Percentiles rank a stretch among this genome's conserved stretches.
These are phyloP conservation scores for Plectosphaerella sp. DNA, from an alignment of 2,329 filamentous ascomycete genomes.

Conservation along the genomic window DNA sequence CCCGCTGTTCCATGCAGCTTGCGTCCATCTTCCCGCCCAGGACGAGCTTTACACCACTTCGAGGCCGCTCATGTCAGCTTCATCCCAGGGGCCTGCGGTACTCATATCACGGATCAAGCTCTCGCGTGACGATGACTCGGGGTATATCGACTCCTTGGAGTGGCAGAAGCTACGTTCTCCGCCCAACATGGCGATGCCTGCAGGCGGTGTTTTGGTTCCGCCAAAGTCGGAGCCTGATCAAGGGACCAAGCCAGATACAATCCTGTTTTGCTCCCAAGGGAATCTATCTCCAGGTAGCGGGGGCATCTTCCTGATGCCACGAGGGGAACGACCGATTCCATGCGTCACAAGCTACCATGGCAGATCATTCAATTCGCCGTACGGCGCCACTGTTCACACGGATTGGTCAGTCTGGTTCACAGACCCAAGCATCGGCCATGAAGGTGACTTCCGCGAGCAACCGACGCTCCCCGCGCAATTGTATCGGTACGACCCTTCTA, in stretches of 20 bases:
- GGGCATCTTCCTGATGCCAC: slow-evolving; percentile 10
- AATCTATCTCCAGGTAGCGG: slow-evolving; percentile 10
- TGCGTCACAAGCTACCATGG: slow-evolving; percentile 38
- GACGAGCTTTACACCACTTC: slow-evolving; percentile 43
- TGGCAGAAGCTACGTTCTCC: slow-evolving; percentile 40
- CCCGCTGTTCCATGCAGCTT: slow-evolving; percentile 41
- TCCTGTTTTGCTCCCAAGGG: slow-evolving; percentile 39
- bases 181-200: slow-evolving; percentile 37
- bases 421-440: slow-evolving; percentile 38
- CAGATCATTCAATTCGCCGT: slow-evolving; percentile 41
- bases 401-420: slow-evolving; percentile 46
- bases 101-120: slow-evolving; percentile 39
- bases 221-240: not conserved
- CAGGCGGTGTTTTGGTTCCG: slow-evolving; percentile 33
- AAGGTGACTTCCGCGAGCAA: slow-evolving; percentile 35
- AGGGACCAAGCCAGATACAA: slow-evolving; percentile 17
- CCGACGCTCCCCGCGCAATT: slow-evolving; percentile 43
- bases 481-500: slow-evolving; percentile 38
- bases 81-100: slow-evolving; percentile 33
- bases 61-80: slow-evolving; percentile 31
- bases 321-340: slow-evolving; percentile 18
- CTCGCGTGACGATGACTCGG: slow-evolving; percentile 14
- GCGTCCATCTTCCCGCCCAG: slow-evolving; percentile 31
- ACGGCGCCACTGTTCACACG: slow-evolving; percentile 31
- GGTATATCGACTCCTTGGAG: slow-evolving; percentile 23